phyloP scores from a whole-genome alignment of 306 rosid genomes.

The Pueraria montana region DNA sequence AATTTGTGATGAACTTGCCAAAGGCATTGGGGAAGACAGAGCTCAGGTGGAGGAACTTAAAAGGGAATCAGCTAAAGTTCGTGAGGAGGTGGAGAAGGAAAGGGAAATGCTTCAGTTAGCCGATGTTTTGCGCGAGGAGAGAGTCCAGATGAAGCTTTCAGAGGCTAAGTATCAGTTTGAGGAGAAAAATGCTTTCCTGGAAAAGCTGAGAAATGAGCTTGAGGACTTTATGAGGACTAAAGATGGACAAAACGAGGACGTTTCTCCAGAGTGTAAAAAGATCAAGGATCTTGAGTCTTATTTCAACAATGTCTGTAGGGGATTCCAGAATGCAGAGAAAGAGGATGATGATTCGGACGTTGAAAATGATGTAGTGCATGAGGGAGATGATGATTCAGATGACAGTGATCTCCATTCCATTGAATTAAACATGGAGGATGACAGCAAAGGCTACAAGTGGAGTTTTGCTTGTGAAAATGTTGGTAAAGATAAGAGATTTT shows the following conservation, averaged over 20 bases:
- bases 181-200: constrained; percentile 87
- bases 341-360: constrained; percentile 53
- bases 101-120: constrained; percentile 96
- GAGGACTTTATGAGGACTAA: constrained; percentile 67
- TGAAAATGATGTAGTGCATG: constrained; percentile 55
- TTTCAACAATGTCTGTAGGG: constrained; percentile 65
- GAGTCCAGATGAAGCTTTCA: constrained; percentile 98
- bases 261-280: constrained; percentile 56
- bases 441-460: constrained; percentile 72
- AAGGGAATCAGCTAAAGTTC: constrained; percentile 77
- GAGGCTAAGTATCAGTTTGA: constrained; percentile 91
- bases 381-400: constrained; percentile 63
- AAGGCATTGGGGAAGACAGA: constrained; percentile 85
- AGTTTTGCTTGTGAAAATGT: constrained; percentile 59
- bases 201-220: constrained; percentile 72
- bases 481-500: constrained; percentile 58
- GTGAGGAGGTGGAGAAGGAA: constrained; percentile 88
- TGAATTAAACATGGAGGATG: constrained; percentile 83
- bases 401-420: constrained; percentile 93
- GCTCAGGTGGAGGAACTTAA: constrained; percentile 84
- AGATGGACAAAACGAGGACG: constrained; percentile 56
- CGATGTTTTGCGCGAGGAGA: constrained; percentile 84
- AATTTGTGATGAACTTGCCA: constrained; percentile 82
- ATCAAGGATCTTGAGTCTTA: constrained; percentile 79
- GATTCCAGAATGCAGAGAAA: constrained; percentile 53